Percentiles rank a stretch among this genome's conserved stretches.
Conservation (phyloP, 1,284 basidiomycete species). For the Boletellus sp. region DNA sequence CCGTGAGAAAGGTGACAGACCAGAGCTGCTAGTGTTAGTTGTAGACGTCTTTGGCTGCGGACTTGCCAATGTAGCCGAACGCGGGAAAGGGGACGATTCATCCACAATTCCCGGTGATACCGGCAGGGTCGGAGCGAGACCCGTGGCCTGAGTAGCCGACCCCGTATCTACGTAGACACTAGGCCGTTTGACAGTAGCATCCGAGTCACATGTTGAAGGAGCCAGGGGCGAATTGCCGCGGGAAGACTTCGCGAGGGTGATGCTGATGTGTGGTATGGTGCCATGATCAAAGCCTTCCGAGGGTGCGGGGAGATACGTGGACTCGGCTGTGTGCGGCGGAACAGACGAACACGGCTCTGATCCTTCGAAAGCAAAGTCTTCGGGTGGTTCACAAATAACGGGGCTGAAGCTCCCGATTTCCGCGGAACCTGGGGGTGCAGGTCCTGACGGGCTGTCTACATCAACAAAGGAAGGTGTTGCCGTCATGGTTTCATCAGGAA, state of each 20-base stretch:
- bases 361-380: conserved; percentile 25
- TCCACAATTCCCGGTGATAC: conserved; percentile 17
- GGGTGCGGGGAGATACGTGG: conserved; percentile 14
- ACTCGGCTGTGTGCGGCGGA: conserved; percentile 12
- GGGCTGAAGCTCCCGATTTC: conserved; percentile 27
- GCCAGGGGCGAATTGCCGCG: conserved; percentile 28
- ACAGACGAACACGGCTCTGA: conserved; percentile 13
- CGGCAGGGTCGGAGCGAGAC: conserved; percentile 11
- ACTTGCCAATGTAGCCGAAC: conserved; percentile 22
- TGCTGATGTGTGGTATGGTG: conserved; percentile 29
- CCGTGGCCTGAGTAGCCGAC: conserved; percentile 23
- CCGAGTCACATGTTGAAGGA: conserved; percentile 29
- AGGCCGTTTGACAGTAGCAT: conserved; percentile 25
- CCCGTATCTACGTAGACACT: conserved; percentile 31
- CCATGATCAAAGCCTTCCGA: conserved; percentile 11
- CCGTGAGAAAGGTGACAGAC: conserved; percentile 29
- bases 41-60: conserved; percentile 26
- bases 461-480: conserved; percentile 17
- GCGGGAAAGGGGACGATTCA: conserved; percentile 23
- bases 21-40: conserved; percentile 22
- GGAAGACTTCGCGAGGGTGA: conserved; percentile 29
- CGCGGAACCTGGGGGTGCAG: conserved; percentile 21
- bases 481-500: conserved; percentile 16
- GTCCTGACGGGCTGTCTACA: conserved; percentile 11
- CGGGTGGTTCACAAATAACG: conserved; percentile 30